phyloP scores from a whole-genome alignment of 176 grass and related monocot species.

The Aegilops speltoides region DNA sequence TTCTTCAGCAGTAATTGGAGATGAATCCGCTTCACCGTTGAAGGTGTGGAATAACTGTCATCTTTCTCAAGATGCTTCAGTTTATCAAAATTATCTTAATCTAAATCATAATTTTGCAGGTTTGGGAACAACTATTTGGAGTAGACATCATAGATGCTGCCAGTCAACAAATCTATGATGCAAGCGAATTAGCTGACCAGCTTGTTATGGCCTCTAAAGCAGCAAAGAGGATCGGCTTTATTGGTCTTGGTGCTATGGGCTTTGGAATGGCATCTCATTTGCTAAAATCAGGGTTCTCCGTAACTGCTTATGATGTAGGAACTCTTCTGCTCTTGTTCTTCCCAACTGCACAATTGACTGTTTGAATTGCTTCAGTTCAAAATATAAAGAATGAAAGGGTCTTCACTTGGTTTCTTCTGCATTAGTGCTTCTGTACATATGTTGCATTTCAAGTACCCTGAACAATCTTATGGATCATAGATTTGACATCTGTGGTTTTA shows the following conservation, averaged over 20 bases:
- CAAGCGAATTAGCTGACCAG: conserved; percentile 61
- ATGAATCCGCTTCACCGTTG: conserved; percentile 51
- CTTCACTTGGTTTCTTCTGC: neutral
- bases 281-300: conserved; percentile 77
- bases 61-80: conserved; percentile 26
- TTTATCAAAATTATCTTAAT: conserved; percentile 24
- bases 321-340: conserved; percentile 16
- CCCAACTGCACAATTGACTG: neutral
- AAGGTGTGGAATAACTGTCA: conserved; percentile 58
- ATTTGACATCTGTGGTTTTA: neutral
- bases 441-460: neutral
- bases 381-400: conserved; percentile 21
- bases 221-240: conserved; percentile 80
- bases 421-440: conserved; percentile 14
- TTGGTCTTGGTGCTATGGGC: conserved; percentile 98
- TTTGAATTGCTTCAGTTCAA: conserved; percentile 4
- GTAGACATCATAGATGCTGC: conserved; percentile 75
- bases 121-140: conserved; percentile 85
- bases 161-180: conserved; percentile 67
- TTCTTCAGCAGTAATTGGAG: conserved; percentile 51
- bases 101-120: conserved; percentile 45
- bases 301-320: conserved; percentile 94
- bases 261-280: conserved; percentile 98
- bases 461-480: neutral
- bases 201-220: conserved; percentile 60